Evolutionary conservation across 2,329 filamentous ascomycete species (phyloP).

Genomic region (Ceratocystis harringtonii): DNA sequence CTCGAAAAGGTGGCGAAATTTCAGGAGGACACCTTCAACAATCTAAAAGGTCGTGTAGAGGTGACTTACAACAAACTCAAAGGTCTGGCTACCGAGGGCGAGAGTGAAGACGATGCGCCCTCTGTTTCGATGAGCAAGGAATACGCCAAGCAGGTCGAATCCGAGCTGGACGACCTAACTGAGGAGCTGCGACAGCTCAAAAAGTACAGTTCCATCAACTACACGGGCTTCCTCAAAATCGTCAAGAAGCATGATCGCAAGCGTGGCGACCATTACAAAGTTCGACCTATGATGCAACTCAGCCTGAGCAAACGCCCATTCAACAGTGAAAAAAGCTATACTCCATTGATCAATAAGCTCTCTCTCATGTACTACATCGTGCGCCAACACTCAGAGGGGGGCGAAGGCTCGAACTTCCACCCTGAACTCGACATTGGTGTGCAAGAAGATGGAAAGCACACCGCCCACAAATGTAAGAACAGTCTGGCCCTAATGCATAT

Average conservation of each 20-base stretch:
- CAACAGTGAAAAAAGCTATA: conserved; percentile 82
- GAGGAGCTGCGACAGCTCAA: conserved; percentile 86
- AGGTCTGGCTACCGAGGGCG: conserved; percentile 60
- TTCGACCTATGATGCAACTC: conserved; percentile 82
- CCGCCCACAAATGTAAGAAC: conserved; percentile 65
- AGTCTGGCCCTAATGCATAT: neutral
- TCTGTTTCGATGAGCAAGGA: conserved; percentile 30
- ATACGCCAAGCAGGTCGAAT: conserved; percentile 54
- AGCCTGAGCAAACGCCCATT: conserved; percentile 78
- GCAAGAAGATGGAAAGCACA: conserved; percentile 43
- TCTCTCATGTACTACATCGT: conserved; percentile 95
- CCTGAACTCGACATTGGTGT: conserved; percentile 29
- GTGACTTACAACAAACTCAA: conserved; percentile 54
- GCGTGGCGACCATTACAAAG: conserved; percentile 69
- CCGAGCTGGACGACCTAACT: conserved; percentile 73
- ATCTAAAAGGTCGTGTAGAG: conserved; percentile 39
- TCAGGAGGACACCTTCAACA: conserved; percentile 60
- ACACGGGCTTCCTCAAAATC: conserved; percentile 94
- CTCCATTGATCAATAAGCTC: conserved; percentile 74
- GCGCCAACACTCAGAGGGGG: conserved; percentile 62
- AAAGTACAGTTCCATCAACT: conserved; percentile 91
- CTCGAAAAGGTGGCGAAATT: conserved; percentile 89
- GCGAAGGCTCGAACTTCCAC: conserved; percentile 25
- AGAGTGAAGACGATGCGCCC: conserved; percentile 30
- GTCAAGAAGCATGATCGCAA: conserved; percentile 98